Conservation (phyloP, 441 rosid species). For the Gossypium trilobum region DNA sequence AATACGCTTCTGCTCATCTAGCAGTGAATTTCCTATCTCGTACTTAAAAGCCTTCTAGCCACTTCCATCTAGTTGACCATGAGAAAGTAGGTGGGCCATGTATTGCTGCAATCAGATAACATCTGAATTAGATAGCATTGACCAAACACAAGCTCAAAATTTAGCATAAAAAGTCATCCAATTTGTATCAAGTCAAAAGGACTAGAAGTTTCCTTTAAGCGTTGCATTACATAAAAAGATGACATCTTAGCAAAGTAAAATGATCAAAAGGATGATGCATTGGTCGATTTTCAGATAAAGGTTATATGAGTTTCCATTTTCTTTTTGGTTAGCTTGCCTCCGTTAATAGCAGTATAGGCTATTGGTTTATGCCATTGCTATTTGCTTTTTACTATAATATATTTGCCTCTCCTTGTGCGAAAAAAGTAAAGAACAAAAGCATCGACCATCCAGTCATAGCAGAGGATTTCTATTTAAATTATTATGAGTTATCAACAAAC, state of each 20-base stretch:
- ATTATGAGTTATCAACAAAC: neutral
- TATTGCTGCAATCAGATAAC: conserved; percentile 54
- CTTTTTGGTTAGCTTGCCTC: neutral
- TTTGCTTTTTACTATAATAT: neutral
- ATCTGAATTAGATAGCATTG: neutral
- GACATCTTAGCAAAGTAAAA: neutral
- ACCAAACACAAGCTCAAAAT: neutral
- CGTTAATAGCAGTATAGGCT: neutral
- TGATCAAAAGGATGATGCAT: neutral
- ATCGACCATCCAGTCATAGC: neutral
- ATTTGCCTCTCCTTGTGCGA: neutral
- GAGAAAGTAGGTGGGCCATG: conserved; percentile 82
- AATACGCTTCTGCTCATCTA: neutral
- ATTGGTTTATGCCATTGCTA: neutral
- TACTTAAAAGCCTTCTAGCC: conserved; percentile 28
- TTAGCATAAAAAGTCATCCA: neutral
- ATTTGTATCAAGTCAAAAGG: neutral
- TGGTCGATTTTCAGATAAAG: neutral
- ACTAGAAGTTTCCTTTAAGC: neutral
- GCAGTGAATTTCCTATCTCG: neutral
- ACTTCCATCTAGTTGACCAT: conserved; percentile 70
- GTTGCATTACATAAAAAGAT: neutral
- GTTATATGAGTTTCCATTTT: neutral
- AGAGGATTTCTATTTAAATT: neutral
- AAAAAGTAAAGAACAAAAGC: neutral